Conservation (phyloP, 2,329 filamentous ascomycete species). For the Didymella glomerata region DNA sequence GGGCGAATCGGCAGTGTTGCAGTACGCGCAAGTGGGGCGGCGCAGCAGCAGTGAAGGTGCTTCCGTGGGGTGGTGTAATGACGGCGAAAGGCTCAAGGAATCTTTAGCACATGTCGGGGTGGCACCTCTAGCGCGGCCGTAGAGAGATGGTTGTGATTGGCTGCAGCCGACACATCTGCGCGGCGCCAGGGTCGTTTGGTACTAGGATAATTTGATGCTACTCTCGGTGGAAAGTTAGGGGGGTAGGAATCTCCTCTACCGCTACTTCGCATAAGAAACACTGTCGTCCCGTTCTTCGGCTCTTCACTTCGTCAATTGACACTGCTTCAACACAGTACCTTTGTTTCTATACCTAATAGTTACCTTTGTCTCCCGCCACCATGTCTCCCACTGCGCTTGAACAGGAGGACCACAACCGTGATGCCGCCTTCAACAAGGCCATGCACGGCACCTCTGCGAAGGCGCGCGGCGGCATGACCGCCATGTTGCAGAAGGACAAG, state of each 20-base stretch:
- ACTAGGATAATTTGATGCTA: conserved; percentile 18
- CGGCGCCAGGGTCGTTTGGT: conserved; percentile 7
- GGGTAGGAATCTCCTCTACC: conserved; percentile 40
- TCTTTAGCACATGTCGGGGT: conserved; percentile 9
- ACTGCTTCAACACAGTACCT: conserved; percentile 23
- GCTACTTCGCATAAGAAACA: conserved; percentile 35
- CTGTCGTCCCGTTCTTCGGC: conserved; percentile 26
- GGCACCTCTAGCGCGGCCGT: conserved; percentile 18
- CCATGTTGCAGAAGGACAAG: conserved; percentile 86
- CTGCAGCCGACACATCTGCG: not conserved
- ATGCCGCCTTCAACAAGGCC: conserved; percentile 90
- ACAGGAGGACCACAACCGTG: conserved; percentile 81
- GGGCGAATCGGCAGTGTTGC: conserved; percentile 14
- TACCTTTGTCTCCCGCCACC: conserved; percentile 32
- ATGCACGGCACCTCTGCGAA: conserved; percentile 80
- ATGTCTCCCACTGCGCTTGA: conserved; percentile 72
- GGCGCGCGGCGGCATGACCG: conserved; percentile 75
- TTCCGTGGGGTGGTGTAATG: conserved; percentile 18
- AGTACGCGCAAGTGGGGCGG: conserved; percentile 23
- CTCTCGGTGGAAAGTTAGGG: conserved; percentile 17
- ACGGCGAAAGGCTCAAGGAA: conserved; percentile 12
- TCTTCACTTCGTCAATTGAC: conserved; percentile 30
- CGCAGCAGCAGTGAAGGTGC: conserved; percentile 14
- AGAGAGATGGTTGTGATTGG: conserved; percentile 17
- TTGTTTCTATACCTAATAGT: conserved; percentile 13